Conservation (phyloP, 345 rosid genomes). For the Pseudoturritis turrita region DNA sequence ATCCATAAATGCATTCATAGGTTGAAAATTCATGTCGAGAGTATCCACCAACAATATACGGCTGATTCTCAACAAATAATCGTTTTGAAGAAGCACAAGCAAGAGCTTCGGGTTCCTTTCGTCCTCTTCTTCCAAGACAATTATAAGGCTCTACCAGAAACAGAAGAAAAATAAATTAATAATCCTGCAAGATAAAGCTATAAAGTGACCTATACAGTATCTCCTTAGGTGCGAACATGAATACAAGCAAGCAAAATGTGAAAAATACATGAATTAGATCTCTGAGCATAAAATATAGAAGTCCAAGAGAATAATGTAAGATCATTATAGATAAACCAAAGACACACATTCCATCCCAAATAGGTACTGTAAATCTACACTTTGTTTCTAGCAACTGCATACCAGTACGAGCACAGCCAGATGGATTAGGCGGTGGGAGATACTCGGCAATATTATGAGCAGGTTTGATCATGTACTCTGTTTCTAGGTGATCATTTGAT, state of each 20-base stretch:
- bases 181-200: neutral
- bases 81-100: slow-evolving; percentile 95
- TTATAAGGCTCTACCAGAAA: slow-evolving; percentile 75
- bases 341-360: neutral
- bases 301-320: neutral
- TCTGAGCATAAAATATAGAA: neutral
- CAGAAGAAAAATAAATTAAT: neutral
- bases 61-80: slow-evolving; percentile 81
- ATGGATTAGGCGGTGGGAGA: slow-evolving; percentile 69
- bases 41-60: slow-evolving; percentile 82
- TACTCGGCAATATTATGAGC: slow-evolving; percentile 54
- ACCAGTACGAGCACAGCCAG: slow-evolving; percentile 99
- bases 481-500: slow-evolving; percentile 51
- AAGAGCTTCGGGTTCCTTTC: slow-evolving; percentile 93
- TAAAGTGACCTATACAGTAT: neutral
- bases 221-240: neutral
- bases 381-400: slow-evolving; percentile 25
- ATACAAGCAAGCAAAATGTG: slow-evolving; percentile 6
- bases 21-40: slow-evolving; percentile 60
- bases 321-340: neutral
- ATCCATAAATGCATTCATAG: slow-evolving; percentile 45
- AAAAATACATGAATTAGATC: neutral
- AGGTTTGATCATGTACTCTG: slow-evolving; percentile 51
- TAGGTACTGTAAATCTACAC: neutral
- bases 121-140: slow-evolving; percentile 83